Percentiles rank a stretch among this genome's conserved stretches.
These are phyloP conservation scores for Zelonia costaricensis DNA, from an alignment of 208 protist genomes.

Conservation along the genomic window DNA sequence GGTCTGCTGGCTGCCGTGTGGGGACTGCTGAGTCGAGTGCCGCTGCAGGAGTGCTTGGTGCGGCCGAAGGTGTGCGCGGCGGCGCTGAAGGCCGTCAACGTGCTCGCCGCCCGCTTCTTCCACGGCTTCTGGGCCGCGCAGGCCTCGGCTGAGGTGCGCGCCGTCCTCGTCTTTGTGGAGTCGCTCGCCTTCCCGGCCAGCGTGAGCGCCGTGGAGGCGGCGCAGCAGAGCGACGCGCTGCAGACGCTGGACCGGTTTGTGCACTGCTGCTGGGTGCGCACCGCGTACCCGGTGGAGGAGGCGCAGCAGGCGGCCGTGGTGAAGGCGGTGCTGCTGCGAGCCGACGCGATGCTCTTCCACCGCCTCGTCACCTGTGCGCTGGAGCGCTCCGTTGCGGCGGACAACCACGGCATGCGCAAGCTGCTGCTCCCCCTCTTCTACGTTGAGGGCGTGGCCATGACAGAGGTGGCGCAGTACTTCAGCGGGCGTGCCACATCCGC, in stretches of 20 bases:
- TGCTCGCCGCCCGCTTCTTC: conserved; percentile 43
- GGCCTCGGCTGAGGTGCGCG: conserved; percentile 30
- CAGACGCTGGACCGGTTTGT: conserved; percentile 32
- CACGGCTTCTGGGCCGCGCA: conserved; percentile 44
- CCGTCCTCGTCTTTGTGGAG: conserved; percentile 50
- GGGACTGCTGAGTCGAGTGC: conserved; percentile 29
- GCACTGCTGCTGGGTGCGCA: conserved; percentile 29
- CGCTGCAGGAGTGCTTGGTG: conserved; percentile 22
- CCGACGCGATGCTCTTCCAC: conserved; percentile 33
- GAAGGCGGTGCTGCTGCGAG: conserved; percentile 23
- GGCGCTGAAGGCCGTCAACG: conserved; percentile 34
- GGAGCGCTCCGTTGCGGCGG: conserved; percentile 29
- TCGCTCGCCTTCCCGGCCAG: conserved; percentile 36
- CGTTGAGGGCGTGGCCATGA: conserved; percentile 28
- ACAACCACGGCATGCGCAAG: conserved; percentile 25
- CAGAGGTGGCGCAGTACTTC: conserved; percentile 36
- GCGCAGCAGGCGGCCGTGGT: conserved; percentile 17
- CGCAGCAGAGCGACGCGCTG: conserved; percentile 30
- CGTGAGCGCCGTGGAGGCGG: conserved; percentile 7
- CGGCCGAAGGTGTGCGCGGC: conserved; percentile 43
- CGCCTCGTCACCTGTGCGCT: conserved; percentile 39
- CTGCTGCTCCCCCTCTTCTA: conserved; percentile 33
- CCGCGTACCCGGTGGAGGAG: conserved; percentile 17
- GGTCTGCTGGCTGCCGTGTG: conserved; percentile 37
- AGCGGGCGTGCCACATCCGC: conserved; percentile 21